Percentiles rank a stretch among this genome's conserved stretches.
phyloP scores from a whole-genome alignment of 352 stramenopile species.

The Pythium utonaiense region DNA sequence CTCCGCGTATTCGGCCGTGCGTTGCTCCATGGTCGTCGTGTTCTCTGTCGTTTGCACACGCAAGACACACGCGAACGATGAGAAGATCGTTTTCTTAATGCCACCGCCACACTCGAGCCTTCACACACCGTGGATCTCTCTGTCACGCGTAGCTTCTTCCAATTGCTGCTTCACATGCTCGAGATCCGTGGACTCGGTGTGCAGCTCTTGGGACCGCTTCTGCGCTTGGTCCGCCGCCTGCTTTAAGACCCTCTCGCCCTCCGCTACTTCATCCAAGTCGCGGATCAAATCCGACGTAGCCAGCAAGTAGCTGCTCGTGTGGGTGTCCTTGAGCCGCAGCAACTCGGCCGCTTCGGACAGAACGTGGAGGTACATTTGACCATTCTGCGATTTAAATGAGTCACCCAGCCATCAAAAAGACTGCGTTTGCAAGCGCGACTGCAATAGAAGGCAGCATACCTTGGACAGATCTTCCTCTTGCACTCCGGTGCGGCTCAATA shows the following conservation, averaged over 20 bases:
- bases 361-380: slow-evolving; percentile 42
- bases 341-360: slow-evolving; percentile 41
- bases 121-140: slow-evolving; percentile 32
- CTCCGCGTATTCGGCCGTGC: slow-evolving; percentile 31
- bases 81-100: too few relatives aligned
- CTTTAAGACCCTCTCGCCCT: slow-evolving; percentile 9
- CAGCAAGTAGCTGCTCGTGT: slow-evolving; percentile 35
- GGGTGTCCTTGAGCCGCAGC: slow-evolving; percentile 34
- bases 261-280: slow-evolving; percentile 14
- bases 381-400: slow-evolving; percentile 28
- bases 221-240: background rate
- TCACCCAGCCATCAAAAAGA: background rate
- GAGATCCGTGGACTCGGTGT: slow-evolving; percentile 28
- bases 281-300: slow-evolving; percentile 30
- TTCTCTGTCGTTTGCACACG: slow-evolving; percentile 27
- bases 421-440: background rate
- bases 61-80: too few relatives aligned
- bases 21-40: slow-evolving; percentile 38
- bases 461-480: slow-evolving; percentile 44
- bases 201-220: slow-evolving; percentile 28
- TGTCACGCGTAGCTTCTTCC: slow-evolving; percentile 26
- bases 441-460: slow-evolving; percentile 7
- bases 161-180: slow-evolving; percentile 28
- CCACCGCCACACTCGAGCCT: too few relatives aligned
- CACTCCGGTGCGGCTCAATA: slow-evolving; percentile 31